Base-by-base conservation (phyloP, 1,139 yeast genomes). In the Trichomonascaceae sp. region DNA sequence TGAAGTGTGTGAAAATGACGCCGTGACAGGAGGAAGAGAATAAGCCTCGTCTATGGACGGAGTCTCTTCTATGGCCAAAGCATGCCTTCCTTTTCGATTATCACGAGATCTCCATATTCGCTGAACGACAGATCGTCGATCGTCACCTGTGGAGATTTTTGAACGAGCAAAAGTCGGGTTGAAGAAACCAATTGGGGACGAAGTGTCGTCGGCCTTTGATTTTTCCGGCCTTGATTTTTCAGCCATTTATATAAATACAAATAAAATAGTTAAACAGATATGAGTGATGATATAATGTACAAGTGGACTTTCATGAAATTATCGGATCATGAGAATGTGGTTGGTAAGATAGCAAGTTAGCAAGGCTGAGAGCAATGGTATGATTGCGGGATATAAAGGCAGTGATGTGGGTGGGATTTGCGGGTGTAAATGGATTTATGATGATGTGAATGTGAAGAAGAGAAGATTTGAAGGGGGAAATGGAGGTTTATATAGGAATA, bases 71-170 rank as follows among this genome's bases (percentile, higher is more conserved):
- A 57, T 51, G 1, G 51, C 48, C 19, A 55, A 39, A 19, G 52
- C 50, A 32, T 55, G 59, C 24, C 59, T 47, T 15, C 59, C 59
- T 39, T 57, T 57, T 18, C 59, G 44, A 27, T 55, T 57, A 46
- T 57, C 53, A 15, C 59, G 47, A 9, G 59, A 53, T 15, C 52
- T 50, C 59, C 59, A 57, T 36, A 36, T 36, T 4, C 41, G 9
- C 7, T 36, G 41, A 36, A 36, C 17, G 8, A 7, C 41, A 5
- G 41, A 9, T 15, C 17, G 3, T 13, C 17, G 15, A 13, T 13
- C 41, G 8, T 36, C 17, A 10, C 7, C 27, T 4, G 8, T 36
- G 2, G 4, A 9, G 17, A 36, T 17, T 12, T 27, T 9, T 2
- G 15, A 36, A 13, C 41, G 41, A 36, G 41, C 41, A 2, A 2